Conservation (phyloP, 1,139 yeast genomes). For the Sugiyamaella japonica region DNA sequence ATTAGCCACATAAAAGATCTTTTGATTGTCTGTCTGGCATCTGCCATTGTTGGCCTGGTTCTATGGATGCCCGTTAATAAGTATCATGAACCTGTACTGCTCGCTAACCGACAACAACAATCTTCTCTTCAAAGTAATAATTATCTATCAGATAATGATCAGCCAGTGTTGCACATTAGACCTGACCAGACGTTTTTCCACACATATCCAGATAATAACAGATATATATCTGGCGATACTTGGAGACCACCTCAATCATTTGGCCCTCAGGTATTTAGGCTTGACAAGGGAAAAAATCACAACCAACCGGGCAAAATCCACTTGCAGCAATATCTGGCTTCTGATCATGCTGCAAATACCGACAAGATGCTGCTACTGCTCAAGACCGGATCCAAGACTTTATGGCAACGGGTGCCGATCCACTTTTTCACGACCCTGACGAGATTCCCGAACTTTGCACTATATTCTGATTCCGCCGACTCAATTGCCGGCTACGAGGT, state of each 20-base stretch:
- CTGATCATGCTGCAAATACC: slow-evolving; percentile 29
- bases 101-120: no score
- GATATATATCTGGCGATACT: slow-evolving; percentile 35
- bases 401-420: slow-evolving; percentile 42
- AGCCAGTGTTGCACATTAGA: not conserved
- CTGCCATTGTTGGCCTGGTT: slow-evolving; percentile 11
- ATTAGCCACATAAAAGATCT: slow-evolving; percentile 11
- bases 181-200: slow-evolving; percentile 34
- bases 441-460: slow-evolving; percentile 37
- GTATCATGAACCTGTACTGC: not conserved
- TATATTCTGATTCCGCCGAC: slow-evolving; percentile 40
- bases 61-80: slow-evolving; percentile 14
- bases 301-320: slow-evolving; percentile 13
- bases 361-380: slow-evolving; percentile 36
- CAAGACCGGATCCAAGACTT: slow-evolving; percentile 41
- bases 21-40: slow-evolving; percentile 14
- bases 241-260: slow-evolving; percentile 37
- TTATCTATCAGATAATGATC: not conserved
- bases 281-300: slow-evolving; percentile 3
- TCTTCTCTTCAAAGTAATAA: no score
- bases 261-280: slow-evolving; percentile 19
- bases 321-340: slow-evolving; percentile 28
- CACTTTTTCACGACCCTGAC: slow-evolving; percentile 40
- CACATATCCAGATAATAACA: slow-evolving; percentile 34
- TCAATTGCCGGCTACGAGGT: slow-evolving; percentile 38